A percentile compares a stretch with the other conserved stretches of the same genome.
Evolutionary conservation across 371 early-diverging fungal genomes (phyloP).

Genomic region (Zychaea mexicana): DNA sequence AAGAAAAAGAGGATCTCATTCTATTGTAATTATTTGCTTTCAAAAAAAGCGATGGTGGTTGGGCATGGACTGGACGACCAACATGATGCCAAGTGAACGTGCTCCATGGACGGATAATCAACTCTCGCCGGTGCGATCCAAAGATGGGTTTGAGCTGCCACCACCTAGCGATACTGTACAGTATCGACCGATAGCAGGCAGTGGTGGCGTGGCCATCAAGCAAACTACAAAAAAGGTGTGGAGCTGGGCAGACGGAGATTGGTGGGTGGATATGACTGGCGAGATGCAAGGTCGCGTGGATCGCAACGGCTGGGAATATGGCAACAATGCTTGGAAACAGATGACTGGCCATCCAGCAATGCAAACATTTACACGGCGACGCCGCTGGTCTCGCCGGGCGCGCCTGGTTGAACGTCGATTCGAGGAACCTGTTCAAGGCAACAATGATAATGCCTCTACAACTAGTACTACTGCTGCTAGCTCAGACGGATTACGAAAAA

Average conservation of each 20-base stretch:
- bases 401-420: slow-evolving; percentile 34
- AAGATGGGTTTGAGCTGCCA: slow-evolving; percentile 40
- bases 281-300: slow-evolving; percentile 39
- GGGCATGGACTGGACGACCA: slow-evolving; percentile 49
- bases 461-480: neutral
- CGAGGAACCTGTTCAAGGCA: slow-evolving; percentile 5
- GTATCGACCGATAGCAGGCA: slow-evolving; percentile 1
- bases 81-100: slow-evolving; percentile 52
- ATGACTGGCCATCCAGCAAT: slow-evolving; percentile 36
- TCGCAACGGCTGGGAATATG: slow-evolving; percentile 51
- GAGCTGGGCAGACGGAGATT: slow-evolving; percentile 49
- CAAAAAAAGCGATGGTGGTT: slow-evolving; percentile 44
- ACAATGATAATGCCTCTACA: neutral
- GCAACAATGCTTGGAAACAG: slow-evolving; percentile 52
- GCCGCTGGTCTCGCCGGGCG: slow-evolving; percentile 50
- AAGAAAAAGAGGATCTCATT: neutral
- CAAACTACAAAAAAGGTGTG: slow-evolving; percentile 33
- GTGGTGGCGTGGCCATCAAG: slow-evolving; percentile 12
- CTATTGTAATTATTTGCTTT: neutral
- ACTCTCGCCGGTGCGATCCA: slow-evolving; percentile 32
- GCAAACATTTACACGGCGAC: slow-evolving; percentile 46
- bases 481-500: slow-evolving; percentile 1
- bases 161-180: slow-evolving; percentile 17
- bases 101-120: slow-evolving; percentile 42
- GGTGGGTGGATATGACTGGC: slow-evolving; percentile 58